phyloP scores from a whole-genome alignment of 1,139 yeast genomes.

The Suhomyces bribrorum region DNA sequence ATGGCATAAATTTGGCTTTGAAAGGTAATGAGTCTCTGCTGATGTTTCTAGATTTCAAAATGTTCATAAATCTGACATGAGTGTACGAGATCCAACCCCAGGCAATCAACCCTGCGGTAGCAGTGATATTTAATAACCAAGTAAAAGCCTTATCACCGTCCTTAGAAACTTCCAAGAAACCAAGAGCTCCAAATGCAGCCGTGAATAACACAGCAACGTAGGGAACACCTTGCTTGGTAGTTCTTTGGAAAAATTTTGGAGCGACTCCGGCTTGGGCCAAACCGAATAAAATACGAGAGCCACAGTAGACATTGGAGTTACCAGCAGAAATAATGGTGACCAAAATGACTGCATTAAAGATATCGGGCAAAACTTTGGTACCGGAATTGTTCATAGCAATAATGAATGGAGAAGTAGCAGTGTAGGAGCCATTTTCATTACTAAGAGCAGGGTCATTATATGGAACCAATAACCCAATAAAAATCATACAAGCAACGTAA shows the following conservation, averaged over 20 bases:
- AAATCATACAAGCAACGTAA: constrained; percentile 76
- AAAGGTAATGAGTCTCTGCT: constrained; percentile 67
- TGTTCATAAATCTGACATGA: constrained; percentile 67
- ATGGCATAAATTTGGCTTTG: constrained; percentile 70
- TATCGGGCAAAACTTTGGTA: constrained; percentile 65
- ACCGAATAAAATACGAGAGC: constrained; percentile 71
- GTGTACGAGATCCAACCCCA: constrained; percentile 71
- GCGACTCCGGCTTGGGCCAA: constrained; percentile 63
- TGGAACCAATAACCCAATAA: constrained; percentile 83
- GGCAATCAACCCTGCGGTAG: constrained; percentile 72
- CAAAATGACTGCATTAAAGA: constrained; percentile 74
- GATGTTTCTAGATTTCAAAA: constrained; percentile 54
- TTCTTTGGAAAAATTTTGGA: constrained; percentile 53
- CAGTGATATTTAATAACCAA: constrained; percentile 82
- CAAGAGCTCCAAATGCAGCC: constrained; percentile 62
- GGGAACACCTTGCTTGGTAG: constrained; percentile 70
- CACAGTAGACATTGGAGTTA: constrained; percentile 77
- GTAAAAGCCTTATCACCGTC: constrained; percentile 70
- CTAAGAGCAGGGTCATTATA: constrained; percentile 57
- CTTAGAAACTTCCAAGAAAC: constrained; percentile 63
- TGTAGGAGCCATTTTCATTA: constrained; percentile 27
- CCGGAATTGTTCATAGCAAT: constrained; percentile 68
- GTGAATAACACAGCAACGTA: constrained; percentile 58
- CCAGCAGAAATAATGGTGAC: constrained; percentile 75
- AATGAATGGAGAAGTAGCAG: constrained; percentile 53